phyloP scores from a whole-genome alignment of 108 stramenopile species.

The Pseudonitzschia pungens region DNA sequence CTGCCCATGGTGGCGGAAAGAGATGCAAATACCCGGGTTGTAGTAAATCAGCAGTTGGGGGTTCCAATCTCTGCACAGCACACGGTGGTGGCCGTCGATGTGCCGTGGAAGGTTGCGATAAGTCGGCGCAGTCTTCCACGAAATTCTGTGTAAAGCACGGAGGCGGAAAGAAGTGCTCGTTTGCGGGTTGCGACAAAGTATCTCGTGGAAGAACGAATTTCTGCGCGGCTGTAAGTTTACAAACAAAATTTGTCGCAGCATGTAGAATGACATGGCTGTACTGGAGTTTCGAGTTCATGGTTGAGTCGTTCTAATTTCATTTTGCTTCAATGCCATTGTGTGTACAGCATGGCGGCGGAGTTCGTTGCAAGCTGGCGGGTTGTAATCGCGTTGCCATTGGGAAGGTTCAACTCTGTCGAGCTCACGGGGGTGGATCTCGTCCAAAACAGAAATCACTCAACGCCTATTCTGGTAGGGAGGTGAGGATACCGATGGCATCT shows the following conservation, averaged over 20 bases:
- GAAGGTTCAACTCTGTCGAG: constrained; percentile 88
- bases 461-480: neutral
- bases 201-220: constrained; percentile 81
- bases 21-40: constrained; percentile 90
- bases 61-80: constrained; percentile 90
- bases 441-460: neutral
- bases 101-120: constrained; percentile 81
- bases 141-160: constrained; percentile 97
- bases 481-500: constrained; percentile 1
- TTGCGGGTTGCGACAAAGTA: constrained; percentile 78
- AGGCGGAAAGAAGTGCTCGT: constrained; percentile 93
- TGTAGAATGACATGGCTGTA: neutral
- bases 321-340: neutral
- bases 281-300: neutral
- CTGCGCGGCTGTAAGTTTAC: constrained; percentile 73
- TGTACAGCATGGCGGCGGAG: constrained; percentile 89
- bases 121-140: constrained; percentile 94
- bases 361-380: constrained; percentile 91
- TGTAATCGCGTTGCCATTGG: constrained; percentile 96
- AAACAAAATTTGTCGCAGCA: neutral
- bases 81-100: constrained; percentile 97
- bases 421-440: constrained; percentile 86
- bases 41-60: constrained; percentile 95
- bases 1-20: constrained; percentile 96
- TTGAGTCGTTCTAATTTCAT: constrained; percentile 28